These are phyloP conservation scores for Diospyros kaki DNA, from an alignment of 148 eudicot genomes.

Conservation along the genomic window DNA sequence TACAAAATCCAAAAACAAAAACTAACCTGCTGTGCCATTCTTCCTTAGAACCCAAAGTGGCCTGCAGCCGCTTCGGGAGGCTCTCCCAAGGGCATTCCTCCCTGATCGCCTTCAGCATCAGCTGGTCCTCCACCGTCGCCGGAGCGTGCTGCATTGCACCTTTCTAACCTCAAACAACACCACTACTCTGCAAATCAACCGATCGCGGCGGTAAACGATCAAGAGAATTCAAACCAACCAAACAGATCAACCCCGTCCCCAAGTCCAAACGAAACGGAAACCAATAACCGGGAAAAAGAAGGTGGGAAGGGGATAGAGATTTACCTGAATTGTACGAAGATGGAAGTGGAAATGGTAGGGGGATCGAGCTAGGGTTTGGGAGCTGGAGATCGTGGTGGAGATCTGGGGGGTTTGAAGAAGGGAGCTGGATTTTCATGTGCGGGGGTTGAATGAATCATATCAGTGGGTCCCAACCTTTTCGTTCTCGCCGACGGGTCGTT, in stretches of 20 bases:
- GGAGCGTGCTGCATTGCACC: slow-evolving; percentile 54
- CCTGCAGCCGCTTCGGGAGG: slow-evolving; percentile 87
- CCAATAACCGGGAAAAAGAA: too few species aligned
- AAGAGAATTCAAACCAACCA: not conserved
- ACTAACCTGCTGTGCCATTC: slow-evolving; percentile 94
- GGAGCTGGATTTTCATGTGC: too few species aligned
- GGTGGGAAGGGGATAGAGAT: too few species aligned
- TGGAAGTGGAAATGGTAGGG: too few species aligned
- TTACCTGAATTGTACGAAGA: too few species aligned
- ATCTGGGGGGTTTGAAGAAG: too few species aligned
- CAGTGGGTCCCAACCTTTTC: too few species aligned
- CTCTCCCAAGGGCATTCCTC: slow-evolving; percentile 88
- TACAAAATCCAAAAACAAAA: not conserved
- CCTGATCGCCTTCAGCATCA: slow-evolving; percentile 66
- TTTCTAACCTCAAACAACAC: not conserved
- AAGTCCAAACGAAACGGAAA: not conserved
- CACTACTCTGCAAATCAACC: slow-evolving; percentile 14
- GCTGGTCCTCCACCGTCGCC: slow-evolving; percentile 82
- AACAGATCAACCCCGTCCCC: not conserved
- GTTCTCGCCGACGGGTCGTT: too few species aligned
- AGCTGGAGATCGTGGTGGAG: too few species aligned
- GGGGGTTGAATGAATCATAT: too few species aligned
- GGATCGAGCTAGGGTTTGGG: too few species aligned
- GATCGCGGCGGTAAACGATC: not conserved
- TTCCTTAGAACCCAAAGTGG: slow-evolving; percentile 63